A percentile compares a stretch with the other conserved stretches of the same genome.
Conservation (phyloP, 2,329 filamentous ascomycete species). For the Sporothrix phasma region DNA sequence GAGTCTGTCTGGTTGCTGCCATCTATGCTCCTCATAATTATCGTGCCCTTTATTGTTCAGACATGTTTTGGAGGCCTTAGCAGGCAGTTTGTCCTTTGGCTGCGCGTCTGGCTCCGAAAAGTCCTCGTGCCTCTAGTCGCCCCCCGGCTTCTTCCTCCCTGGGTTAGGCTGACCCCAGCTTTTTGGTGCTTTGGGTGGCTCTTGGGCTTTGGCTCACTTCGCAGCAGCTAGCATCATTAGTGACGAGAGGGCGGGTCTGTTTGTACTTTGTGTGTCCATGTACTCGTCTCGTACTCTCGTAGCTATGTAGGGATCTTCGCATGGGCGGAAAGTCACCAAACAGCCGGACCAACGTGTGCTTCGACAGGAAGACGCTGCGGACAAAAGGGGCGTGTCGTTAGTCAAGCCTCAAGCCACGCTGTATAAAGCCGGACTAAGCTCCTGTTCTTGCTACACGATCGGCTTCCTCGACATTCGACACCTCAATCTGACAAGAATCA, state of each 20-base stretch:
- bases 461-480: neutral
- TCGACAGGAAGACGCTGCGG: neutral
- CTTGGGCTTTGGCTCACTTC: neutral
- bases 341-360: neutral
- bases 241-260: neutral
- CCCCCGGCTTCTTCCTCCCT: slow-evolving; percentile 15
- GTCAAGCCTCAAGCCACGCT: slow-evolving; percentile 1
- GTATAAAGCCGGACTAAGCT: slow-evolving; percentile 14
- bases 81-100: neutral
- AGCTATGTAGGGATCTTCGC: neutral
- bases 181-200: slow-evolving; percentile 1
- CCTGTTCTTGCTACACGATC: neutral
- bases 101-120: slow-evolving; percentile 14
- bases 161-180: slow-evolving; percentile 16
- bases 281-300: too few species aligned
- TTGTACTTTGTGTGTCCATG: too few species aligned
- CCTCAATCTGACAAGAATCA: neutral
- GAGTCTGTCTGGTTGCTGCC: neutral
- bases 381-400: slow-evolving; percentile 7
- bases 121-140: slow-evolving; percentile 8
- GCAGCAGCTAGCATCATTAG: neutral
- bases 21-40: neutral
- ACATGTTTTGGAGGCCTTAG: neutral
- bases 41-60: neutral
- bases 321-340: neutral